Conservation (phyloP, 1,284 basidiomycete species). For the Cystobasidium slooffiae region DNA sequence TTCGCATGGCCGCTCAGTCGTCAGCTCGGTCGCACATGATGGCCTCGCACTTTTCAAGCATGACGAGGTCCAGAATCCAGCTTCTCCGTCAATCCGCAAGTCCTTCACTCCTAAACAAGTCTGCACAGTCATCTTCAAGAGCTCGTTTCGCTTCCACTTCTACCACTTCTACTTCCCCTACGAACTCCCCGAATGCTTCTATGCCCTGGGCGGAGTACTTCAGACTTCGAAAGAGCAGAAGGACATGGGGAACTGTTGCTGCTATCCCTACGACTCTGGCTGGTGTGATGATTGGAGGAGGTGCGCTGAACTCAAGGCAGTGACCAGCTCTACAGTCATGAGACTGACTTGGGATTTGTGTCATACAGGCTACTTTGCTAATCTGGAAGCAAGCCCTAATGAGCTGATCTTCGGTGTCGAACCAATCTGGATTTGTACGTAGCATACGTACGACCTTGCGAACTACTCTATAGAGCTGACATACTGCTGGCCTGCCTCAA, state of each 20-base stretch:
- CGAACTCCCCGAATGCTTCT: neutral
- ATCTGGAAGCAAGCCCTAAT: conserved; percentile 39
- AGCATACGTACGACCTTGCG: neutral
- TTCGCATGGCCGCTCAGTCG: neutral
- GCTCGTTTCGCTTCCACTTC: conserved; percentile 28
- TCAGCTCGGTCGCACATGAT: neutral
- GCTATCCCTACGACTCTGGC: conserved; percentile 51
- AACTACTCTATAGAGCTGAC: conserved; percentile 8
- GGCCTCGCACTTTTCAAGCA: conserved; percentile 27
- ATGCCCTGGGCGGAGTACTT: conserved; percentile 51
- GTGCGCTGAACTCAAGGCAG: conserved; percentile 39
- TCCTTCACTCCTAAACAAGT: neutral
- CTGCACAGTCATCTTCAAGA: neutral
- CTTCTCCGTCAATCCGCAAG: conserved; percentile 4
- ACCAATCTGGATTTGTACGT: conserved; percentile 47
- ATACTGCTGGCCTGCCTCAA: neutral
- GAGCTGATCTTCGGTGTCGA: conserved; percentile 50
- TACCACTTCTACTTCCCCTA: neutral
- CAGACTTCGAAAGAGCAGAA: conserved; percentile 44
- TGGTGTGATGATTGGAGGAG: conserved; percentile 43
- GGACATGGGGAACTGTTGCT: conserved; percentile 49
- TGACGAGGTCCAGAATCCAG: conserved; percentile 15
- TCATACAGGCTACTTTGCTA: conserved; percentile 39
- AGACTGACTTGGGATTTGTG: conserved; percentile 33
- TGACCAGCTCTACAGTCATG: conserved; percentile 46